Conservation (phyloP, 164 flowering plant species). For the Vitis labrusca region DNA sequence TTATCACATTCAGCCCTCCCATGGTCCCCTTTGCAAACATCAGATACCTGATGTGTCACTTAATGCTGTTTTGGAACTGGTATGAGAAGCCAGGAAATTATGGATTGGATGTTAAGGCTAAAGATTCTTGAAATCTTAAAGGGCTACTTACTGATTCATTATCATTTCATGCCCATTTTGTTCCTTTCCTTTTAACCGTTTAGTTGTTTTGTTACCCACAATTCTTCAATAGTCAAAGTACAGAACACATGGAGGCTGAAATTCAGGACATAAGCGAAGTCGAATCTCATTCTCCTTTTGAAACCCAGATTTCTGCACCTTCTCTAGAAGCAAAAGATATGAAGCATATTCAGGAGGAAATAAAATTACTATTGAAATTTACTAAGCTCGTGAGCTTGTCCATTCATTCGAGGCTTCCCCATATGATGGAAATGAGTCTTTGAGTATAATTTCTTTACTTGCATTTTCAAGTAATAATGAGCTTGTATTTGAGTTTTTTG, state of each 20-base stretch:
- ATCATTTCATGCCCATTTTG: slow-evolving; percentile 18
- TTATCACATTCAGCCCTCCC: not conserved
- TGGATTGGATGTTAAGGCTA: slow-evolving; percentile 17
- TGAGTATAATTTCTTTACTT: not conserved
- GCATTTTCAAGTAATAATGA: slow-evolving; percentile 6
- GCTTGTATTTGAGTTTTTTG: slow-evolving; percentile 19
- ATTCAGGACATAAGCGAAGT: slow-evolving; percentile 2
- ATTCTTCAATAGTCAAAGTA: not conserved
- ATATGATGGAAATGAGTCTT: slow-evolving; percentile 1
- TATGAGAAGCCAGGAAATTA: slow-evolving; percentile 21
- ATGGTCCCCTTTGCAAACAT: not conserved
- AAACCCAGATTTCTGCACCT: too few relatives aligned
- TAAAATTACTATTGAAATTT: not conserved
- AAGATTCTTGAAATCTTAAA: not conserved
- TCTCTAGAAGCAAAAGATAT: too few relatives aligned
- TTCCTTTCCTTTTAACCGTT: slow-evolving; percentile 16
- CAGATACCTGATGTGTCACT: not conserved
- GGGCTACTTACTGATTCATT: slow-evolving; percentile 3
- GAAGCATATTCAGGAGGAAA: not conserved
- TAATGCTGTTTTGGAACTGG: slow-evolving; percentile 11
- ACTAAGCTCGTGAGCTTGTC: not conserved
- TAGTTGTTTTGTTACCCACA: slow-evolving; percentile 13
- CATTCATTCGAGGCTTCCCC: not conserved
- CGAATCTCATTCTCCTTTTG: too few relatives aligned
- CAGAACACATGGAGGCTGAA: not conserved